These are phyloP conservation scores for Silene noctiflora DNA, from an alignment of 179 eudicot genomes.

Conservation along the genomic window DNA sequence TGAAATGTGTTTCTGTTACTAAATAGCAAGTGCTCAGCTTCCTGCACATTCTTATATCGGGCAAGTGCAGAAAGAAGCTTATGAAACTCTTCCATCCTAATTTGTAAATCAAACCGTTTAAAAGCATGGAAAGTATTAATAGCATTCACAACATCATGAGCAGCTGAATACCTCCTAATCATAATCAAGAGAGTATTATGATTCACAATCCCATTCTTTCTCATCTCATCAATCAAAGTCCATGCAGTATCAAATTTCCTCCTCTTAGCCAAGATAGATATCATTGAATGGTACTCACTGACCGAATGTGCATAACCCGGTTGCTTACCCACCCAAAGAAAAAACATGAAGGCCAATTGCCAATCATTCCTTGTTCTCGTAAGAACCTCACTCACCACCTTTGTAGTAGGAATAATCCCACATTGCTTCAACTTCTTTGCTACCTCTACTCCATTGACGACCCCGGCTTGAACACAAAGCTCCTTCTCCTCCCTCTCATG, in stretches of 20 bases:
- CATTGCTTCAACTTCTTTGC: conserved; percentile 57
- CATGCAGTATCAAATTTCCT: conserved; percentile 84
- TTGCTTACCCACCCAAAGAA: conserved; percentile 72
- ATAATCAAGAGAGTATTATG: conserved; percentile 68
- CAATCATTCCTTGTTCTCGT: conserved; percentile 59
- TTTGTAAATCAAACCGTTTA: conserved; percentile 49
- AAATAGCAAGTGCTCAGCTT: conserved; percentile 75
- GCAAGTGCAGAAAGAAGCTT: conserved; percentile 76
- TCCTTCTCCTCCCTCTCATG: conserved; percentile 2
- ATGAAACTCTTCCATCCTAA: conserved; percentile 66
- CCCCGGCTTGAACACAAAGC: neutral
- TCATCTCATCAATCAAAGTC: conserved; percentile 76
- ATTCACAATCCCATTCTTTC: conserved; percentile 44
- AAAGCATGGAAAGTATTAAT: conserved; percentile 66
- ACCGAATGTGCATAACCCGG: conserved; percentile 45
- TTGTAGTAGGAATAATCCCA: conserved; percentile 41
- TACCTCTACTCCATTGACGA: conserved; percentile 29
- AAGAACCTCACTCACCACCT: conserved; percentile 55
- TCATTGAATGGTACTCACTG: conserved; percentile 68
- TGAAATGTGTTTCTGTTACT: conserved; percentile 56
- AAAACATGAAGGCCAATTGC: conserved; percentile 75
- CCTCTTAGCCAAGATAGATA: conserved; percentile 66
- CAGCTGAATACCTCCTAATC: conserved; percentile 71
- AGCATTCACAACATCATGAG: conserved; percentile 70
- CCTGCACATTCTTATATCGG: conserved; percentile 81